These are phyloP conservation scores for Nicotiana attenuata DNA, from an alignment of 257 asterid genomes.

Conservation along the genomic window DNA sequence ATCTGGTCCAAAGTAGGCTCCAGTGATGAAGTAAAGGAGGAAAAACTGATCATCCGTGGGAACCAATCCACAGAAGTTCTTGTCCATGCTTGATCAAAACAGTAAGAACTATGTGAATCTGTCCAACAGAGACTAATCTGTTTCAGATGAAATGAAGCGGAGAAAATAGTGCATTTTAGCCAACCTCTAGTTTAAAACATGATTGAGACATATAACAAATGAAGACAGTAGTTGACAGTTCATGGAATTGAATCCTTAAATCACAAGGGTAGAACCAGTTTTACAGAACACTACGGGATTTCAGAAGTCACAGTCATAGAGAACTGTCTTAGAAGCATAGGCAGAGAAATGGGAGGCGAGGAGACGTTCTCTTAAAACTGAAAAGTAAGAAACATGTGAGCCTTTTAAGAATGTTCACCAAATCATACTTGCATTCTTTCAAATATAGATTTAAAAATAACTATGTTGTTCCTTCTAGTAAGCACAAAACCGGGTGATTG, in stretches of 20 bases:
- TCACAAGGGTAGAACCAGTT: not conserved
- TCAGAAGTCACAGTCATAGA: not conserved
- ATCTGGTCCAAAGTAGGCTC: constrained; percentile 63
- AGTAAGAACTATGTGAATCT: not conserved
- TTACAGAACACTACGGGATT: not conserved
- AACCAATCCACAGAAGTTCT: constrained; percentile 7
- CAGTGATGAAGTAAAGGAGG: constrained; percentile 49
- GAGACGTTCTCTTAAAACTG: not conserved
- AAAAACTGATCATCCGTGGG: constrained; percentile 59
- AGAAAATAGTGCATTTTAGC: not conserved
- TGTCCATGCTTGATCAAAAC: constrained; percentile 32
- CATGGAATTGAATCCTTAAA: not conserved
- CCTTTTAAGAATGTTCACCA: not conserved
- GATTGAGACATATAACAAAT: not conserved
- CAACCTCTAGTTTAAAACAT: not conserved
- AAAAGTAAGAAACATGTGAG: not conserved
- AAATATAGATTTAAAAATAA: not conserved
- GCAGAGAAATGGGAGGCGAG: not conserved
- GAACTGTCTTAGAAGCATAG: not conserved
- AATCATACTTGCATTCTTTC: not conserved
- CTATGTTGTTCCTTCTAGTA: not conserved
- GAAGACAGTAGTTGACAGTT: not conserved
- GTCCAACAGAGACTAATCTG: not conserved
- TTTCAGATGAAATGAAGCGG: not conserved
- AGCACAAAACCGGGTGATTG: not conserved